These are phyloP conservation scores for Plantago rigida DNA, from an alignment of 305 asterid genomes.

Conservation along the genomic window DNA sequence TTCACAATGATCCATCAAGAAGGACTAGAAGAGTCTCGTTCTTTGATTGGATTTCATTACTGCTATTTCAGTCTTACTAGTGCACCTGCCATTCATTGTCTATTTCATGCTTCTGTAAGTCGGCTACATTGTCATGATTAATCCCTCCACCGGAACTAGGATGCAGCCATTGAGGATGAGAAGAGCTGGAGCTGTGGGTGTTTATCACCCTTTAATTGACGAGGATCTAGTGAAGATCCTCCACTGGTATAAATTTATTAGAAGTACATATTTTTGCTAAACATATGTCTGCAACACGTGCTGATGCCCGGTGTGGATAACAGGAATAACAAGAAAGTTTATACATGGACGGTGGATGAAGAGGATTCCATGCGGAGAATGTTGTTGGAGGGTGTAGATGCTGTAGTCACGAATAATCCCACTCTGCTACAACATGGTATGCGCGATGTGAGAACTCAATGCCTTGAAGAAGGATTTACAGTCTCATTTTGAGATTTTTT, in stretches of 20 bases:
- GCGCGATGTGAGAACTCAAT: slow-evolving; percentile 47
- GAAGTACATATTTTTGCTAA: background rate
- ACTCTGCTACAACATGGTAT: slow-evolving; percentile 58
- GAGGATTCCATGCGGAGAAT: slow-evolving; percentile 61
- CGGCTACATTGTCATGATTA: slow-evolving; percentile 84
- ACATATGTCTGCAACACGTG: background rate
- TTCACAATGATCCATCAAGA: too few species aligned
- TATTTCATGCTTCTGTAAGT: slow-evolving; percentile 38
- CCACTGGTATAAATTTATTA: slow-evolving; percentile 46
- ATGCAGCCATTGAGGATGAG: slow-evolving; percentile 58
- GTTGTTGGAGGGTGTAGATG: slow-evolving; percentile 67
- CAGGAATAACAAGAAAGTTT: slow-evolving; percentile 84
- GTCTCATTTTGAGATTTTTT: too few species aligned
- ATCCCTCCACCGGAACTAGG: slow-evolving; percentile 54
- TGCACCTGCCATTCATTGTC: too few species aligned
- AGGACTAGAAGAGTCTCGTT: too few species aligned
- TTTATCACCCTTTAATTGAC: slow-evolving; percentile 78
- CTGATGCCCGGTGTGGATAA: background rate
- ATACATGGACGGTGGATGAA: slow-evolving; percentile 87
- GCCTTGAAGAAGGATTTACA: slow-evolving; percentile 54
- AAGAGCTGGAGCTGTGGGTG: slow-evolving; percentile 75
- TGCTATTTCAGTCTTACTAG: too few species aligned
- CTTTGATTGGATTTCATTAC: too few species aligned
- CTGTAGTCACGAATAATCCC: slow-evolving; percentile 75
- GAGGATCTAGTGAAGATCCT: slow-evolving; percentile 57